phyloP scores from a whole-genome alignment of 2,329 filamentous ascomycete genomes.

The Cryphonectria carpinicola region DNA sequence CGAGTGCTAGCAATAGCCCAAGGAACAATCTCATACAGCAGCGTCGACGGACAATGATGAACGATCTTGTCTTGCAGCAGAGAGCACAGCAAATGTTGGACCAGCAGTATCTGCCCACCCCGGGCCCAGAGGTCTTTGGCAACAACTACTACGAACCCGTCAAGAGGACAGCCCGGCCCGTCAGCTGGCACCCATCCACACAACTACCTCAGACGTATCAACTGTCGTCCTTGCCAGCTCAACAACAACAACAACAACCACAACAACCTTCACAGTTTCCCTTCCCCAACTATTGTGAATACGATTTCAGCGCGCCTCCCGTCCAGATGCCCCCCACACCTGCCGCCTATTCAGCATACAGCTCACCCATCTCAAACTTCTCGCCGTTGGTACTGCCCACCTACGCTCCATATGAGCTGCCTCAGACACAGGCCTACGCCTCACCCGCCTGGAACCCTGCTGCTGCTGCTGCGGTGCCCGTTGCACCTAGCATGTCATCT shows the following conservation, averaged over 20 bases:
- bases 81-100: slow-evolving; percentile 53
- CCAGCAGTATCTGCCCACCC: slow-evolving; percentile 45
- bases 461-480: slow-evolving; percentile 24
- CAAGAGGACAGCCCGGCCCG: slow-evolving; percentile 57
- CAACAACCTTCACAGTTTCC: slow-evolving; percentile 43
- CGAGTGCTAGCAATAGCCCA: slow-evolving; percentile 71
- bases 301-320: slow-evolving; percentile 43
- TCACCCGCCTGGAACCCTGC: slow-evolving; percentile 44
- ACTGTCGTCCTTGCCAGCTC: slow-evolving; percentile 30
- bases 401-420: slow-evolving; percentile 44
- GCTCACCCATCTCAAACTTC: slow-evolving; percentile 58
- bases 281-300: slow-evolving; percentile 46
- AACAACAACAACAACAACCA: background rate
- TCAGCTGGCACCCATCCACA: slow-evolving; percentile 77
- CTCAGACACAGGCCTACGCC: slow-evolving; percentile 43
- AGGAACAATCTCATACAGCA: slow-evolving; percentile 53
- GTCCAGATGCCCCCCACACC: slow-evolving; percentile 56
- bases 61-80: slow-evolving; percentile 50
- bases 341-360: slow-evolving; percentile 59
- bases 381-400: slow-evolving; percentile 55
- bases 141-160: slow-evolving; percentile 39
- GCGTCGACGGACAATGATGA: slow-evolving; percentile 61
- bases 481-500: slow-evolving; percentile 13
- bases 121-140: slow-evolving; percentile 38
- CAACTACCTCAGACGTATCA: slow-evolving; percentile 47